Evolutionary conservation across 257 asterid genomes (phyloP), one percentile per base, ranked within the genome.

Genomic region (Lavandula angustifolia): DNA sequence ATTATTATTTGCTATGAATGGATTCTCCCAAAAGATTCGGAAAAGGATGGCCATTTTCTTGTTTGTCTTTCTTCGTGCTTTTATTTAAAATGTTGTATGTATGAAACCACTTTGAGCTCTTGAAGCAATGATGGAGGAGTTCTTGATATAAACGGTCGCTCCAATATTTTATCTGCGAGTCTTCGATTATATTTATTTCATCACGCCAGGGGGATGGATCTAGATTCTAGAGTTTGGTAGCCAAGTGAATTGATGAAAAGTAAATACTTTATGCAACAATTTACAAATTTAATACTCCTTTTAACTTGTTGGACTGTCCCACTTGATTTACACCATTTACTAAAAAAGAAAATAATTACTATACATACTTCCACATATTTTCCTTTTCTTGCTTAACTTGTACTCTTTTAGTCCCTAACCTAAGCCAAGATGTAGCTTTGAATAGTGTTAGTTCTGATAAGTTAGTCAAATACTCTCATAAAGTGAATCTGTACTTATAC

Each of bases 91-190:
- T 49, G 38, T 22, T 64, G 33, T 49, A 8, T 43, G 46, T 16
- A 43, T 32, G 67, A 32, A 38, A 51, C 62, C 59, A 32, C 38
- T 27, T 22, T n/a, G 37, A 29, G 66, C 47, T 71, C 32, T 34
- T 42, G 33, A 35, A 46, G 60, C 9, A 17, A 33, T 55, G 59
- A 43, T 52, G 69, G 42, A 16, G 5, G 69, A 27, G 62, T 60
- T 41, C 38, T 68, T 59, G 64, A 40, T 8, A 40, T 40, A 12
- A 66, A 52, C 32, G 54, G 54, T 65, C 27, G 16, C 48, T 42
- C n/a, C 0, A 10, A 12, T 42, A 41, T 41, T 41, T 10, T 37
- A 37, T 9, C 12, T 42, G 10, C 1, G 6, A 11, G 4, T 10
- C 0, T 42, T 10, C 3, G 14, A 10, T 40, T 3, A 1, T 6